A percentile compares a stretch with the other conserved stretches of the same genome.
Evolutionary conservation across 129 eudicot species (phyloP).

Genomic region (Flaveria ramosissima): DNA sequence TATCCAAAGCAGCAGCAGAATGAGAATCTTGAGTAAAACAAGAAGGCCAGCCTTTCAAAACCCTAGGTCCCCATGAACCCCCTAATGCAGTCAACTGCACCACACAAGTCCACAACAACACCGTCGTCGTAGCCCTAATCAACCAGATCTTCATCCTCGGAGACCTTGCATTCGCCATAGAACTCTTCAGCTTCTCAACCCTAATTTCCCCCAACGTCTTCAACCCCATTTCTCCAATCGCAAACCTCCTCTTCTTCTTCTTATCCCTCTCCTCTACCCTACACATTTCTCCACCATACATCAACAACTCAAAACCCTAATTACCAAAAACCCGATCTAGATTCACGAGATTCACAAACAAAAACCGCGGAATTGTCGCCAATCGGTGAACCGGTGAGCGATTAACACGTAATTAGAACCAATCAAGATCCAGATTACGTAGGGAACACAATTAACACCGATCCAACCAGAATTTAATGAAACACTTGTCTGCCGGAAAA

Average conservation of each 20-base stretch:
- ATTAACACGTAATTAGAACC: background rate
- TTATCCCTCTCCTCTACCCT: constrained; percentile 39
- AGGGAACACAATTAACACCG: constrained; percentile 32
- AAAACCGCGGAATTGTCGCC: constrained; percentile 9
- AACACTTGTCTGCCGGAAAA: constrained; percentile 15
- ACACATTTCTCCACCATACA: constrained; percentile 46
- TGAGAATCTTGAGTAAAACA: constrained; percentile 63
- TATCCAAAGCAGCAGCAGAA: constrained; percentile 50
- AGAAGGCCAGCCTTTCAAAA: constrained; percentile 91
- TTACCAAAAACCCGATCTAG: background rate
- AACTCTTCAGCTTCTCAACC: constrained; percentile 57
- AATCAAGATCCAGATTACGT: constrained; percentile 29
- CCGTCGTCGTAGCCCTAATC: constrained; percentile 69
- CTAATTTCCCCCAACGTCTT: constrained; percentile 54
- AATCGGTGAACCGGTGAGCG: background rate
- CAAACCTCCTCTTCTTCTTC: constrained; percentile 42
- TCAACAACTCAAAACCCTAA: constrained; percentile 35
- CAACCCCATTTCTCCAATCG: constrained; percentile 61
- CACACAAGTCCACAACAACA: constrained; percentile 87
- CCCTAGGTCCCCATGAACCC: constrained; percentile 85
- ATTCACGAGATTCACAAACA: background rate
- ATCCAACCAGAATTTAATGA: constrained; percentile 32
- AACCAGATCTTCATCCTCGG: constrained; percentile 79
- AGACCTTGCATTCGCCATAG: constrained; percentile 53
- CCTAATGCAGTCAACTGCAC: constrained; percentile 82